Base-by-base conservation (phyloP, 768 basidiomycete species). In the Trametes cinnabarina region DNA sequence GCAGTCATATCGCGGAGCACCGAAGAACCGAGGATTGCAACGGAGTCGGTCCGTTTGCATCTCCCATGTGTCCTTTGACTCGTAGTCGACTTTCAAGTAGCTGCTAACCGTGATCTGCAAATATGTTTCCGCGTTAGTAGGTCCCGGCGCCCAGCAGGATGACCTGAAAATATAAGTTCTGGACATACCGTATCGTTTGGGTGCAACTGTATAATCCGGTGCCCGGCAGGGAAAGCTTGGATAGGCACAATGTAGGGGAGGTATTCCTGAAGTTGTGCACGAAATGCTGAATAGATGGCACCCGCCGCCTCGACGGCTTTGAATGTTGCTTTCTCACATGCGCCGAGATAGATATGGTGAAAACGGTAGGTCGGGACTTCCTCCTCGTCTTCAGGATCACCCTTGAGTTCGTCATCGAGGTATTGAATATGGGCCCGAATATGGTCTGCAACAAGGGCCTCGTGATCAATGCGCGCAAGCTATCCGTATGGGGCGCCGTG, bases 41-140 rank as follows among this genome's bases (percentile, higher is more conserved):
- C 58, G 49, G 19, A 68, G 40, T 19, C 58, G 47, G 40, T 69
- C 68, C 3, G 51, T 50, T 4, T 50, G 20, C 28, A 47, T n/a
- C 9, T 52, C 10, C 66, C 64, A 66, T 22, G 63, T 50, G 6
- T 68, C 66, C 3, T 26, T 47, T 0, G 68, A 69, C 28, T 69
- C 56, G 20, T 58, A 69, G 12, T 57, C 54, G 1, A 65, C 55
- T n/a, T 58, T 64, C 25, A 70, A 1, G 17, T 56, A 57, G 15
- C 40, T 40, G 41, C 47, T 58, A 30, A 66, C 63, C 3, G 35
- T 56, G 22, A 68, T 56, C 66, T 68, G 11, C 17, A 5, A 39
- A 5, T 39, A 12, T 39, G 7, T 39, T 8, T 39, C 14, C 17
- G 34, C 37, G 5, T 14, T 15, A n/a, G 17, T 25, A 47, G 44